Conservation (phyloP, 2,329 filamentous ascomycete species). For the Aspergillus neotritici region DNA sequence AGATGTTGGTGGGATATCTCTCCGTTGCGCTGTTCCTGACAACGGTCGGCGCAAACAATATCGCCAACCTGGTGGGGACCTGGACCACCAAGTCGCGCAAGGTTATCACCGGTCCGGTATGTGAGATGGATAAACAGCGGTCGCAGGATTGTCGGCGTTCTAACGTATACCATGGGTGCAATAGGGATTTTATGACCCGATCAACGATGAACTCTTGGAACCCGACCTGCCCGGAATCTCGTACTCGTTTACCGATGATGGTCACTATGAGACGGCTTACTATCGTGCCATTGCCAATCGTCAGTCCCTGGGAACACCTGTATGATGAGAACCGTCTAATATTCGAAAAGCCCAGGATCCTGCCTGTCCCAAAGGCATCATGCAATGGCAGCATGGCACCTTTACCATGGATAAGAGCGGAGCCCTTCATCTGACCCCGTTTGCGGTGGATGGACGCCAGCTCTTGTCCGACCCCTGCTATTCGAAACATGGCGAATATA, state of each 20-base stretch:
- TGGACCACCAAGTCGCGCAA: slow-evolving; percentile 67
- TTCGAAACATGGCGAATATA: slow-evolving; percentile 53
- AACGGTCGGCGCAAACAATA: slow-evolving; percentile 37
- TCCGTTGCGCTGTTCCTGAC: slow-evolving; percentile 33
- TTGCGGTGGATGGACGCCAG: slow-evolving; percentile 62
- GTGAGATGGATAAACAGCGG: slow-evolving; percentile 10
- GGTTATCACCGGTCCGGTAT: slow-evolving; percentile 64
- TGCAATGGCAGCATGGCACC: slow-evolving; percentile 69
- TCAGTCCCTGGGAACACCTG: slow-evolving; percentile 36
- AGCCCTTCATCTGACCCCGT: slow-evolving; percentile 55
- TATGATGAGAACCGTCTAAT: slow-evolving; percentile 9
- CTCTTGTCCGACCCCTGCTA: slow-evolving; percentile 60
- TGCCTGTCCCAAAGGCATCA: slow-evolving; percentile 57
- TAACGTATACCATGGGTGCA: neutral
- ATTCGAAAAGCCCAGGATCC: slow-evolving; percentile 49
- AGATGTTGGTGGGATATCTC: slow-evolving; percentile 26
- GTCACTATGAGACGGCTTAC: slow-evolving; percentile 63
- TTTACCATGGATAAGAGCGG: slow-evolving; percentile 54
- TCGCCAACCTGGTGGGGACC: slow-evolving; percentile 58
- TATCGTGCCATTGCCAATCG: slow-evolving; percentile 66
- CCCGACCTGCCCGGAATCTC: slow-evolving; percentile 63
- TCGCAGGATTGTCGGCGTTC: too few relatives aligned
- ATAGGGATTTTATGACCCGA: slow-evolving; percentile 64
- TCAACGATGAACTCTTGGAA: slow-evolving; percentile 61
- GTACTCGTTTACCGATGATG: slow-evolving; percentile 66